Conservation (phyloP, 257 asterid genomes). For the Agastache rugosa region DNA sequence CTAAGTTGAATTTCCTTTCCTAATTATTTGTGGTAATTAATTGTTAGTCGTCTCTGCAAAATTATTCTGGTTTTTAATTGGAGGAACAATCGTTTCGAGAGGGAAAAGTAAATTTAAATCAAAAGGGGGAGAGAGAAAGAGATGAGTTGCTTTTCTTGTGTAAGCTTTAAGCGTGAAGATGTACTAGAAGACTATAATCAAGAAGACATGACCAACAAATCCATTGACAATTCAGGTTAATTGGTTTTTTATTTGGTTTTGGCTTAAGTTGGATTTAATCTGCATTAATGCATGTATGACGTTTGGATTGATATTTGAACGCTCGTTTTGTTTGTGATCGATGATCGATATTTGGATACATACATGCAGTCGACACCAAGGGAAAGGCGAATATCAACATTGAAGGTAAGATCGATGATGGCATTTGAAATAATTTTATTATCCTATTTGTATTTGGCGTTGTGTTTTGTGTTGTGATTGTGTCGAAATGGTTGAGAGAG, state of each 20-base stretch:
- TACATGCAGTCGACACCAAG: conserved; percentile 36
- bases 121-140: not conserved
- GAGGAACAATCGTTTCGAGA: conserved; percentile 16
- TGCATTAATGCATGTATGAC: not conserved
- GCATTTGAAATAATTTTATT: too few species aligned
- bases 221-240: conserved; percentile 59
- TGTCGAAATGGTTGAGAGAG: not conserved
- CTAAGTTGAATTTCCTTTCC: conserved; percentile 17
- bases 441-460: too few species aligned
- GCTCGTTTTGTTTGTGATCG: conserved; percentile 11
- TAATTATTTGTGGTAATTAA: not conserved
- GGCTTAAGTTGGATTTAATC: not conserved
- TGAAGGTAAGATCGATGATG: conserved; percentile 41
- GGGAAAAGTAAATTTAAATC: not conserved
- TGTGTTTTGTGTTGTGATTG: not conserved
- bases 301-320: too few species aligned
- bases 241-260: not conserved
- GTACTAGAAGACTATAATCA: conserved; percentile 50
- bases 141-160: conserved; percentile 69
- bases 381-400: conserved; percentile 25
- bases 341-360: too few species aligned
- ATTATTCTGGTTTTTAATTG: conserved; percentile 7
- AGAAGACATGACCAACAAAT: conserved; percentile 37
- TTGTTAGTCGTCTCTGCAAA: conserved; percentile 30
- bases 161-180: conserved; percentile 42